Percentiles rank a stretch among this genome's conserved stretches.
phyloP scores from a whole-genome alignment of 306 rosid species.

The Datisca glomerata region DNA sequence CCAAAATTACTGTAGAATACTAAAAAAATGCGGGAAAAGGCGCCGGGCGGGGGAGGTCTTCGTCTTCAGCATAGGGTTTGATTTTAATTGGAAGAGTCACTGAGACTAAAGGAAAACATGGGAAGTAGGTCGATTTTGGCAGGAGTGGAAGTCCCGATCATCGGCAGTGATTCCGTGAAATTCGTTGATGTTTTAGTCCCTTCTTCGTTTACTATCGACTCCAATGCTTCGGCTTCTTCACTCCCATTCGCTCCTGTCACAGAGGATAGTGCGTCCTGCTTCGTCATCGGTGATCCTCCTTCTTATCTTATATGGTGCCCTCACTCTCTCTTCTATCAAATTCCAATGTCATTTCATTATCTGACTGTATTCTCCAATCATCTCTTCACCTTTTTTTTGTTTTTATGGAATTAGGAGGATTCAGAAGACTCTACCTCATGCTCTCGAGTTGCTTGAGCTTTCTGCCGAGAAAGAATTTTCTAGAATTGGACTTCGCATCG shows the following conservation, averaged over 20 bases:
- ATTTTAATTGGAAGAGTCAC: background rate
- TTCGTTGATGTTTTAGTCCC: slow-evolving; percentile 55
- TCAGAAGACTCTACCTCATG: slow-evolving; percentile 45
- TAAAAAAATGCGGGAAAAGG: no score
- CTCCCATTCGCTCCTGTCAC: slow-evolving; percentile 22
- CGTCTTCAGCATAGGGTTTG: no score
- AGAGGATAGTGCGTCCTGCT: slow-evolving; percentile 53
- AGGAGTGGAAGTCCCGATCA: slow-evolving; percentile 66
- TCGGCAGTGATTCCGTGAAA: slow-evolving; percentile 51
- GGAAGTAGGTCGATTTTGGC: slow-evolving; percentile 35
- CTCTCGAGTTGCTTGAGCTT: slow-evolving; percentile 63
- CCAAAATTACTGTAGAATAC: no score
- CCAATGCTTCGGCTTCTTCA: slow-evolving; percentile 12
- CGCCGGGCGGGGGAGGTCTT: no score
- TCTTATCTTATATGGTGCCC: slow-evolving; percentile 49
- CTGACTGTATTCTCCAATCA: background rate
- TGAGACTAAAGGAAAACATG: slow-evolving; percentile 19
- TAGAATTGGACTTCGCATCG: slow-evolving; percentile 46
- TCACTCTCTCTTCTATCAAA: slow-evolving; percentile 15
- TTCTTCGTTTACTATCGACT: slow-evolving; percentile 13
- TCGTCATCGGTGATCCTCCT: slow-evolving; percentile 50
- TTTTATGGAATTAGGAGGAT: slow-evolving; percentile 44
- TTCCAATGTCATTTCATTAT: background rate
- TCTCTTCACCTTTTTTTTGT: background rate
- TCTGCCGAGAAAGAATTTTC: slow-evolving; percentile 50